Evolutionary conservation across 495 filamentous ascomycete species (phyloP).

Genomic region (Umbilicaria muhlenbergii): DNA sequence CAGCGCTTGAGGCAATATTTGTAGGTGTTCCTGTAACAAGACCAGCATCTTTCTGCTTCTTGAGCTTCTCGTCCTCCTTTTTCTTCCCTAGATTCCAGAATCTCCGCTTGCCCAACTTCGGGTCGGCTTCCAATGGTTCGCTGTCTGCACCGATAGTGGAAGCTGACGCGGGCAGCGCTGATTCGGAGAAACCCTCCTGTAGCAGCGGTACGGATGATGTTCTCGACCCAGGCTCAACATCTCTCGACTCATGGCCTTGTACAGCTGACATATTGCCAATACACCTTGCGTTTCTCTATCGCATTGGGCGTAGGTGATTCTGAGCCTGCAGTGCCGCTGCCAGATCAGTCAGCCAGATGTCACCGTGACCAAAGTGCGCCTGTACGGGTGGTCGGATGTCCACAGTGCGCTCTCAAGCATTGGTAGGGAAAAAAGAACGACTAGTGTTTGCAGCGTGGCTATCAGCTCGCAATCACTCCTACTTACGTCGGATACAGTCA

Average conservation of each 20-base stretch:
- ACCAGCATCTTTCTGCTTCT: constrained; percentile 20
- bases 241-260: background rate
- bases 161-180: background rate
- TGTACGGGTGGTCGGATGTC: too few species aligned
- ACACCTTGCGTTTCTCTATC: background rate
- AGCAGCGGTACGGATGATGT: constrained; percentile 11
- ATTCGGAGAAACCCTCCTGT: constrained; percentile 20
- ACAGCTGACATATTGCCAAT: background rate
- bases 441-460: too few species aligned
- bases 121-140: constrained; percentile 5
- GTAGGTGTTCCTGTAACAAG: constrained; percentile 19
- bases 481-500: too few species aligned
- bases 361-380: too few species aligned
- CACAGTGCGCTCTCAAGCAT: too few species aligned
- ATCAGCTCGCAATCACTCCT: too few species aligned
- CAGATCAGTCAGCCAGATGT: constrained; percentile 2
- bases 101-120: constrained; percentile 18
- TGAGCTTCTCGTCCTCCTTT: constrained; percentile 34
- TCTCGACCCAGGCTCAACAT: constrained; percentile 8
- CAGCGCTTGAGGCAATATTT: constrained; percentile 9
- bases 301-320: constrained; percentile 6
- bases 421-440: too few species aligned
- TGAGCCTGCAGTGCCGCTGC: constrained; percentile 1
- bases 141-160: constrained; percentile 5
- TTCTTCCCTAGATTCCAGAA: constrained; percentile 56